Conservation (phyloP, 306 rosid species). For the Echinosophora koreensis region DNA sequence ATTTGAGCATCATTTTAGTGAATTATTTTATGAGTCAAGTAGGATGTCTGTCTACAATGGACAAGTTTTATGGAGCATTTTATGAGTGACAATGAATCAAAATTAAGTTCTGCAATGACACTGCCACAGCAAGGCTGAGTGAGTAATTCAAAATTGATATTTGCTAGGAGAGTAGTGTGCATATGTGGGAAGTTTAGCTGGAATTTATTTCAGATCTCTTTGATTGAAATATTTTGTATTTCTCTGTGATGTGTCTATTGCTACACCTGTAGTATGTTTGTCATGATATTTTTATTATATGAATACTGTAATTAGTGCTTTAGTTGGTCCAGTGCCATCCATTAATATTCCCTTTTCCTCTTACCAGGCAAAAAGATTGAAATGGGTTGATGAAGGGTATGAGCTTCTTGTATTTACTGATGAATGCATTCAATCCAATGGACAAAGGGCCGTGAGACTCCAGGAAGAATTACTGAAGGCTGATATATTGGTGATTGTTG, state of each 20-base stretch:
- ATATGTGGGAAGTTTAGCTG: background rate
- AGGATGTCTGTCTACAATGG: no score
- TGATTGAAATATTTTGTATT: background rate
- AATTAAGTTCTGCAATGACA: background rate
- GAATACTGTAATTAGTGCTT: background rate
- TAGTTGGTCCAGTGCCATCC: constrained; percentile 16
- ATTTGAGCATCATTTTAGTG: background rate
- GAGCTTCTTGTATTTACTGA: constrained; percentile 78
- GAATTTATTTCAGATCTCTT: background rate
- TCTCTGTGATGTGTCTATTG: background rate
- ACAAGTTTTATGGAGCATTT: background rate
- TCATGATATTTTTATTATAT: constrained; percentile 8
- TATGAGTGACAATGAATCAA: background rate
- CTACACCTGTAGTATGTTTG: background rate
- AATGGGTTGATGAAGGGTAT: constrained; percentile 85
- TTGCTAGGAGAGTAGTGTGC: background rate
- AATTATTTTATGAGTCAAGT: background rate
- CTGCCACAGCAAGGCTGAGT: background rate
- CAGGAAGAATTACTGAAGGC: constrained; percentile 49
- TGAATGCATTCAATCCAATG: constrained; percentile 45
- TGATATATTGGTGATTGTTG: constrained; percentile 72
- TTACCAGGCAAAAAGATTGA: constrained; percentile 74
- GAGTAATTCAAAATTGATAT: background rate
- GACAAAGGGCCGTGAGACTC: constrained; percentile 40
- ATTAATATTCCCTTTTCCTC: constrained; percentile 21